Conservation (phyloP, 2,329 filamentous ascomycete genomes). For the Fusarium albidum region DNA sequence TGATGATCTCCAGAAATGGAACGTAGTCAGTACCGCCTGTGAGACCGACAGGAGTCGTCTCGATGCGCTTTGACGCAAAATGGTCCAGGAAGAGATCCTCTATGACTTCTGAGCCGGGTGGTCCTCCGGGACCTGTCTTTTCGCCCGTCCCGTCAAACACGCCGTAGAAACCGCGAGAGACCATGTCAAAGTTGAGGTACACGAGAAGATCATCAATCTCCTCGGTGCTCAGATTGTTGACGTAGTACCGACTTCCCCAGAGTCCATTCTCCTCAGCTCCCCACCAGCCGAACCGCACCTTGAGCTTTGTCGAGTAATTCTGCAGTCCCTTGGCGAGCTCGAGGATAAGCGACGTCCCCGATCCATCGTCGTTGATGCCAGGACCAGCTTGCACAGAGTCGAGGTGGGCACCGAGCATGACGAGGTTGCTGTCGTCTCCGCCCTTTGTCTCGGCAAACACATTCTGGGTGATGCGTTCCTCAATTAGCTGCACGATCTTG, state of each 20-base stretch:
- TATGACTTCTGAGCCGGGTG: conserved; percentile 44
- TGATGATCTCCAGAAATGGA: conserved; percentile 62
- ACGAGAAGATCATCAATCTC: conserved; percentile 47
- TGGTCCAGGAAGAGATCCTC: conserved; percentile 46
- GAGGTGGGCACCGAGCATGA: conserved; percentile 54
- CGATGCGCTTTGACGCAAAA: conserved; percentile 43
- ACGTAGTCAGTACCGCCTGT: conserved; percentile 67
- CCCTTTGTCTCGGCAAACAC: conserved; percentile 55
- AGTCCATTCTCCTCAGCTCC: conserved; percentile 55
- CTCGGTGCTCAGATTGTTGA: conserved; percentile 43
- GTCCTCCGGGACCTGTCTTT: conserved; percentile 47
- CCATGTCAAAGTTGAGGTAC: conserved; percentile 55
- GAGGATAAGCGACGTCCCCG: conserved; percentile 50
- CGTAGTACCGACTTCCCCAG: conserved; percentile 47
- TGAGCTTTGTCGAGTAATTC: conserved; percentile 47
- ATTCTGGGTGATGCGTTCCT: conserved; percentile 52
- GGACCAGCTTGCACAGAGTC: conserved; percentile 54
- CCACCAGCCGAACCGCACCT: conserved; percentile 55
- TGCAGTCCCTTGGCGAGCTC: conserved; percentile 50
- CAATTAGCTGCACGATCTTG: conserved; percentile 46
- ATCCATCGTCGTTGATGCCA: conserved; percentile 58
- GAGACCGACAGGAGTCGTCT: conserved; percentile 38
- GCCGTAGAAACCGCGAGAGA: conserved; percentile 46
- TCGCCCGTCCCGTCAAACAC: conserved; percentile 48
- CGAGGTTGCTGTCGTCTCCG: conserved; percentile 52